Evolutionary conservation across 306 rosid genomes (phyloP), one percentile per base, ranked within the genome.

Genomic region (Coriaria nepalensis): DNA sequence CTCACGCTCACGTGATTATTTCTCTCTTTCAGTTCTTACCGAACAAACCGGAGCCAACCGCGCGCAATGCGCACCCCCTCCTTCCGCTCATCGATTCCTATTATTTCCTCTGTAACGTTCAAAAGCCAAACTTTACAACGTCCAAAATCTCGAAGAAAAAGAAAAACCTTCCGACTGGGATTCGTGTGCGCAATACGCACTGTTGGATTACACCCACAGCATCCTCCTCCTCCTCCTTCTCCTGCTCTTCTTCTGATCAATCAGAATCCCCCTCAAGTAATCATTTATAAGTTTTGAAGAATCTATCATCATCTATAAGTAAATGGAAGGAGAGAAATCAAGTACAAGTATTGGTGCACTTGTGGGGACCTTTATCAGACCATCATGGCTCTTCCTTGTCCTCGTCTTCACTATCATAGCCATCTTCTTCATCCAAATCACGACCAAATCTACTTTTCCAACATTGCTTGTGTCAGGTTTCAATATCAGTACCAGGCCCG

Each of bases 311-410:
- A n/a, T n/a, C n/a, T n/a, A n/a, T n/a, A 13, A 33, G 4, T 44
- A 11, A 10, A 83, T 77, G 94, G 79, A 73, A 62, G 67, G 78
- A 3, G 85, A 73, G 0, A 77, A 80, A 48, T 20, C 65, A 7
- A 46, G 49, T 15, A 47, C n/a, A n/a, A n/a, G n/a, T n/a, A n/a
- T 60, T 9, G 49, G 13, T 47, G 8, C 48, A 0, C 2, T 72
- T 10, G 5, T 51, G 0, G 61, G 69, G 6, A 37, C 47, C 50
- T 52, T 47, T 6, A 43, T 56, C 43, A 58, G 61, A 11, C 79
- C 81, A 8, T 50, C 92, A 5, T 81, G 73, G 64, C 5, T 70
- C 5, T 57, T 70, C 4, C 8, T 77, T 7, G 62, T 79, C 41
- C 63, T 90, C 35, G 13, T 79, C 33, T 63, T 81, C 64, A 39